Base-by-base conservation (phyloP, 805 yeast genomes). In the Helenozyma rhizophorensis region DNA sequence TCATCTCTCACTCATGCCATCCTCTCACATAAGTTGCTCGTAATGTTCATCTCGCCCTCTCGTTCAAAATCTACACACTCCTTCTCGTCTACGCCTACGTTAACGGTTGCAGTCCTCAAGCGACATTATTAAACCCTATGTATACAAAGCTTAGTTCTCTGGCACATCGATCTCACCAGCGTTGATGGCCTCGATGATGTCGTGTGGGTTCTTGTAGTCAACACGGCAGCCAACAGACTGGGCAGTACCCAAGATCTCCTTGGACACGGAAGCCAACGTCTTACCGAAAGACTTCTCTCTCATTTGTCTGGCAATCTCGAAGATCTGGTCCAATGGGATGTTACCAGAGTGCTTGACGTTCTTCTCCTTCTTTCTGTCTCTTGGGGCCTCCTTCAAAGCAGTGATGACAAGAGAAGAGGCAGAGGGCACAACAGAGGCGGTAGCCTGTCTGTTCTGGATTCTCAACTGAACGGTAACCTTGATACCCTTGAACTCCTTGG, bases 311-410 rank as follows among this genome's bases (percentile, higher is more conserved):
- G 98, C 97, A 65, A 93, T 84, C 69, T 88, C 96, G 70, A 77
- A 78, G 74, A 93, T 85, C 75, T 90, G 96, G 62, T 88, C 95
- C 62, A 93, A 78, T 62, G 96, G 87, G 63, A 93, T 80, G 90
- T 90, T 93, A 78, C 98, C 98, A 69, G 80, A 81, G 86, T 93
- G 98, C 81, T 89, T 88, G 72, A 93, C 85, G 78, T 93, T 90
- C 93, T 93, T 93, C 69, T 93, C 97, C 95, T 93, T 93, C 94
- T 93, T 93, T 80, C 96, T 83, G 83, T 93, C 98, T 85, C 98
- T 90, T 68, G 96, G 96, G 57, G 98, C 88, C 80, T 93, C 98
- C 81, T 93, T 93, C 68, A 93, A 80, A 57, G 98, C 98, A 68
- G 96, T 87, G 74, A 93, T 93, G 68, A 93, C 96, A 62, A 93